Conservation (phyloP, 768 basidiomycete genomes). For the Leucosporidium scottii region DNA sequence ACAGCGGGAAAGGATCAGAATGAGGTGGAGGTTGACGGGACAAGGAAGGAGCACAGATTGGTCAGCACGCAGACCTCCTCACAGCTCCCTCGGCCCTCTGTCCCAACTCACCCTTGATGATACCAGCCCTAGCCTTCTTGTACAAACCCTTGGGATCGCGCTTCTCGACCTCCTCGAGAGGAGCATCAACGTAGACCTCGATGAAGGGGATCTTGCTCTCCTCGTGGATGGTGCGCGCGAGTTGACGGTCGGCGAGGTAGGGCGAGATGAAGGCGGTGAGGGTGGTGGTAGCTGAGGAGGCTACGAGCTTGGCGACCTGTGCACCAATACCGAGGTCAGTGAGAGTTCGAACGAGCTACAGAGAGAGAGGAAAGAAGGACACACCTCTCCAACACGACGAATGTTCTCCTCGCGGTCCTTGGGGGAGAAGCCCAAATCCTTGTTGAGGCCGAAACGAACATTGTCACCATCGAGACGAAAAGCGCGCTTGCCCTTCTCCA, state of each 20-base stretch:
- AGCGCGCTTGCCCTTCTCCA: conserved; percentile 73
- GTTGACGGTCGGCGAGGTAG: conserved; percentile 75
- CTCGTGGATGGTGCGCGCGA: conserved; percentile 75
- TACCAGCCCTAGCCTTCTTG: conserved; percentile 88
- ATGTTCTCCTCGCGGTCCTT: conserved; percentile 91
- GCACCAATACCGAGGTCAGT: neutral
- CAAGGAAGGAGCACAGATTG: neutral
- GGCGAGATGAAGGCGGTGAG: conserved; percentile 98
- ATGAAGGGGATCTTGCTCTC: conserved; percentile 69
- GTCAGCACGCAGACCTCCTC: neutral
- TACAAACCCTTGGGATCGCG: conserved; percentile 97
- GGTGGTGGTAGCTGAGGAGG: conserved; percentile 74
- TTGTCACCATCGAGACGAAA: conserved; percentile 97
- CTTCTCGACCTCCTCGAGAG: conserved; percentile 74
- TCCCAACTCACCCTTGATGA: conserved; percentile 71
- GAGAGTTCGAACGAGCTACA: neutral
- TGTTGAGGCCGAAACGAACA: conserved; percentile 91
- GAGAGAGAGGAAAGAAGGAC: conserved; percentile 13
- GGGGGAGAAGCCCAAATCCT: conserved; percentile 89
- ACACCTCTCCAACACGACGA: conserved; percentile 88
- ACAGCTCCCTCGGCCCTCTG: neutral
- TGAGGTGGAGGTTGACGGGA: too few species aligned
- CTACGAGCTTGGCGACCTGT: conserved; percentile 92
- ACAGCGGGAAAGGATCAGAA: too few species aligned
- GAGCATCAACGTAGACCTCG: conserved; percentile 92